Evolutionary conservation across 495 filamentous ascomycete genomes (phyloP), one percentile per base, ranked within the genome.

Genomic region (Aspergillus bertholletiae): DNA sequence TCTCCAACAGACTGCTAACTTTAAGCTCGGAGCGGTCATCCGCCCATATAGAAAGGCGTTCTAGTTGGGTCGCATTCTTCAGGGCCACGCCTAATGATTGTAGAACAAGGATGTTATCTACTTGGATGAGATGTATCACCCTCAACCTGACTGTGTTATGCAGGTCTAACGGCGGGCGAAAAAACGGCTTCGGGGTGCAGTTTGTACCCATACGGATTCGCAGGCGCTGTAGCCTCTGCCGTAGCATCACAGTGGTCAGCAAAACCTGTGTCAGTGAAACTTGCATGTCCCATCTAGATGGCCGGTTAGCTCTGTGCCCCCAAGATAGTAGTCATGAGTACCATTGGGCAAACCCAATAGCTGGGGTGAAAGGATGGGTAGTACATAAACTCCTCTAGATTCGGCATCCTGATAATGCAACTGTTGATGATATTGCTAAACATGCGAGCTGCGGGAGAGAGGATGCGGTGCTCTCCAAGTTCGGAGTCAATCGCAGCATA

Each of bases 161-260:
- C 7, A 49, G 20, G 3, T 7, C 22, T 28, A 49, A 17, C 15
- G 46, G 18, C 5, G 46, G 46, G 3, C 46, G 46, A 26, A 49
- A 49, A 28, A 49, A 49, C 15, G 46, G 46, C n/a, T 49, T 49
- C 13, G 46, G 46, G 26, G 46, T 49, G 27, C 27, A 49, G 46
- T 49, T 22, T 11, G 46, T 49, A 26, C 46, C 46, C 46, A 49
- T 34, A 7, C 46, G 46, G 1, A 49, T 27, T 15, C 32, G 28
- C 27, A 49, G 13, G 23, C 2, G 5, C n/a, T 6, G 11, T 1
- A 49, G 46, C 26, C 17, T 18, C 15, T 22, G 46, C 18, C n/a
- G 46, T n/a, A 49, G 4, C 27, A 49, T 21, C 3, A 49, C 17
- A 13, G 28, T 34, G 15, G 46, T 34, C 18, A 49, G 21, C 27